Conservation (phyloP, 2,329 filamentous ascomycete species). For the Sodiomyces alkalinus region DNA sequence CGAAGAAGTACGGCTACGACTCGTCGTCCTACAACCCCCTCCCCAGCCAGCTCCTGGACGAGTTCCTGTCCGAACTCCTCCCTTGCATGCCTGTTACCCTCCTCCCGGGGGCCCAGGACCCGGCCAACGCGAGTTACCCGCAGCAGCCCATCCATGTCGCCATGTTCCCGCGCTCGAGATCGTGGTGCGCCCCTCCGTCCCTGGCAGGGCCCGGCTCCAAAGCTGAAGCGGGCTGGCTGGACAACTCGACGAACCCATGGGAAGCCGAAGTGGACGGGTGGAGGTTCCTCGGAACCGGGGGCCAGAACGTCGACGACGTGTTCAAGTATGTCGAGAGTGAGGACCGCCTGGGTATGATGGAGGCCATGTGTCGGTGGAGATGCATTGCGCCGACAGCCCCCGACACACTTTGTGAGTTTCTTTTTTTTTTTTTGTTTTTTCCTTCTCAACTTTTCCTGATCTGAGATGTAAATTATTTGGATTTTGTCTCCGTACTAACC, state of each 20-base stretch:
- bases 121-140: slow-evolving; percentile 76
- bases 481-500: no score
- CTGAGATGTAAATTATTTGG: no score
- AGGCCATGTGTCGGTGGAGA: slow-evolving; percentile 85
- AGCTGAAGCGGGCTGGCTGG: slow-evolving; percentile 56
- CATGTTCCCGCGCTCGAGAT: slow-evolving; percentile 66
- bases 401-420: slow-evolving; percentile 72
- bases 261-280: slow-evolving; percentile 83
- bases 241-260: slow-evolving; percentile 86
- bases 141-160: slow-evolving; percentile 89
- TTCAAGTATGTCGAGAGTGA: slow-evolving; percentile 77
- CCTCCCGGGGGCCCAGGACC: slow-evolving; percentile 70
- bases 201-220: slow-evolving; percentile 18
- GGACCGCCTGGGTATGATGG: slow-evolving; percentile 76
- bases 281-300: slow-evolving; percentile 71
- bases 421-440: slow-evolving; percentile 1
- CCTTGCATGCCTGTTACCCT: slow-evolving; percentile 80
- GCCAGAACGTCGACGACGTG: slow-evolving; percentile 87
- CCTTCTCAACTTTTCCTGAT: slow-evolving; percentile 4
- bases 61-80: slow-evolving; percentile 65
- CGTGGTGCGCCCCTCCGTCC: slow-evolving; percentile 53
- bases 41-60: slow-evolving; percentile 71
- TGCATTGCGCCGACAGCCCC: slow-evolving; percentile 86
- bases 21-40: slow-evolving; percentile 72
- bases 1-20: slow-evolving; percentile 92